Evolutionary conservation across 139 green algal genomes (phyloP).

Genomic region (Chlorella sp.): DNA sequence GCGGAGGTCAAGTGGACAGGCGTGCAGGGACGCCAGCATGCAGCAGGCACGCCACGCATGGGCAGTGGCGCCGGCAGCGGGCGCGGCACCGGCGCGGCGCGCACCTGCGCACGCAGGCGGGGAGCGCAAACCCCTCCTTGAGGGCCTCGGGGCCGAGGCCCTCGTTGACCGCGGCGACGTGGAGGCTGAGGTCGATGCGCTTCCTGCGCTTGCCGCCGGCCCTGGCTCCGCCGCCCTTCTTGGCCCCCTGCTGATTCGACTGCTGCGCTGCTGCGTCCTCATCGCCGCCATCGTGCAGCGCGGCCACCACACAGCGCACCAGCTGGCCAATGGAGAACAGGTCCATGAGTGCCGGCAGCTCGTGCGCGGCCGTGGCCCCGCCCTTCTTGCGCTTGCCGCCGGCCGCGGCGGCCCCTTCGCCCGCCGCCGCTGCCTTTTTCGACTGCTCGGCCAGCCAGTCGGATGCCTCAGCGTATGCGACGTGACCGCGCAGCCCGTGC

Average conservation of each 20-base stretch:
- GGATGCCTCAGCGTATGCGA: slow-evolving; percentile 61
- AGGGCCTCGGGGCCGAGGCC: slow-evolving; percentile 41
- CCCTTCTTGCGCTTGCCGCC: background rate
- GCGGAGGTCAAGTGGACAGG: too few relatives aligned
- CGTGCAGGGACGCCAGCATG: too few relatives aligned
- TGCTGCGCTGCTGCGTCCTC: background rate
- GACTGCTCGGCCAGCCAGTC: slow-evolving; percentile 59
- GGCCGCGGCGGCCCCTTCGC: background rate
- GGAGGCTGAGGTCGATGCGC: slow-evolving; percentile 59
- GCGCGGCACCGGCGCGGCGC: too few relatives aligned
- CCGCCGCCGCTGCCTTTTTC: slow-evolving; percentile 27
- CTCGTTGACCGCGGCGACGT: slow-evolving; percentile 43
- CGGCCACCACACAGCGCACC: slow-evolving; percentile 65
- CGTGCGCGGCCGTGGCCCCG: background rate
- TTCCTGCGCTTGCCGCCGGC: slow-evolving; percentile 43
- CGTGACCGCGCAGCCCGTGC: slow-evolving; percentile 79
- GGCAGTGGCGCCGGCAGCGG: too few relatives aligned
- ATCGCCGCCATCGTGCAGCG: background rate
- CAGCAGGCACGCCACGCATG: too few relatives aligned
- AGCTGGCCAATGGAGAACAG: slow-evolving; percentile 79
- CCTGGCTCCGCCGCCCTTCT: background rate
- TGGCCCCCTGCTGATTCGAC: background rate
- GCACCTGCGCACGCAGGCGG: slow-evolving; percentile 72
- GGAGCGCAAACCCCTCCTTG: slow-evolving; percentile 45
- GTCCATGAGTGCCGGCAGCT: slow-evolving; percentile 31